These are phyloP conservation scores for Aureobasidium sp. DNA, from an alignment of 2,329 filamentous ascomycete genomes.

Conservation along the genomic window DNA sequence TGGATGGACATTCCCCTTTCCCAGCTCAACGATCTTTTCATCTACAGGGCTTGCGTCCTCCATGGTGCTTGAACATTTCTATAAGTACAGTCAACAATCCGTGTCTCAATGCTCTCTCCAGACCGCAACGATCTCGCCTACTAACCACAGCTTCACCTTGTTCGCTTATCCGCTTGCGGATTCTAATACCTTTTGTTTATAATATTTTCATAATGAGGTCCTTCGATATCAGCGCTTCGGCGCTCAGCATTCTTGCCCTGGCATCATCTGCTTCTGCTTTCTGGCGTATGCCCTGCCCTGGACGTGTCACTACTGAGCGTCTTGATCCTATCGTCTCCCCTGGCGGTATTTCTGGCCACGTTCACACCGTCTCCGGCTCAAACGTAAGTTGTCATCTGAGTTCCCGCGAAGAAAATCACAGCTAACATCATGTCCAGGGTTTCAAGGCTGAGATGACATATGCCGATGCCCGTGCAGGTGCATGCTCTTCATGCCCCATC, in stretches of 20 bases:
- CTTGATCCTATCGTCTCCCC: slow-evolving; percentile 61
- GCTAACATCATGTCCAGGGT: slow-evolving; percentile 24
- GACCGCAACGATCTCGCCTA: slow-evolving; percentile 11
- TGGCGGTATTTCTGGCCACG: slow-evolving; percentile 50
- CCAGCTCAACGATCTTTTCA: not conserved
- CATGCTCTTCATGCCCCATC: slow-evolving; percentile 62
- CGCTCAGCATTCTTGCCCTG: slow-evolving; percentile 17
- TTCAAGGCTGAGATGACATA: slow-evolving; percentile 57
- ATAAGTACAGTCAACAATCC: slow-evolving; percentile 9
- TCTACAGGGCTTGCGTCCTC: not conserved
- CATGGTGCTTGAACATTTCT: not conserved
- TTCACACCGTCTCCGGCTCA: slow-evolving; percentile 63
- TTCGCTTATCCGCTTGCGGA: slow-evolving; percentile 7
- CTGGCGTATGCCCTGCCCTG: slow-evolving; percentile 59
- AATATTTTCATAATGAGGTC: slow-evolving; percentile 9
- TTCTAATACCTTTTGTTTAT: slow-evolving; percentile 3
- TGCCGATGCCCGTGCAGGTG: slow-evolving; percentile 49
- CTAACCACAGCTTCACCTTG: slow-evolving; percentile 10
- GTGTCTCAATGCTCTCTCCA: slow-evolving; percentile 9
- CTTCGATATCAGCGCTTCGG: slow-evolving; percentile 9
- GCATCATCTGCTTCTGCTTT: slow-evolving; percentile 50
- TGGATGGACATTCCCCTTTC: slow-evolving; percentile 8
- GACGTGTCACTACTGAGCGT: slow-evolving; percentile 51
- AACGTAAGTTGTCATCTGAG: slow-evolving; percentile 29
- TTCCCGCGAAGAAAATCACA: not conserved